Conservation (phyloP, 208 protist species). For the Acanthamoeba divionensis region DNA sequence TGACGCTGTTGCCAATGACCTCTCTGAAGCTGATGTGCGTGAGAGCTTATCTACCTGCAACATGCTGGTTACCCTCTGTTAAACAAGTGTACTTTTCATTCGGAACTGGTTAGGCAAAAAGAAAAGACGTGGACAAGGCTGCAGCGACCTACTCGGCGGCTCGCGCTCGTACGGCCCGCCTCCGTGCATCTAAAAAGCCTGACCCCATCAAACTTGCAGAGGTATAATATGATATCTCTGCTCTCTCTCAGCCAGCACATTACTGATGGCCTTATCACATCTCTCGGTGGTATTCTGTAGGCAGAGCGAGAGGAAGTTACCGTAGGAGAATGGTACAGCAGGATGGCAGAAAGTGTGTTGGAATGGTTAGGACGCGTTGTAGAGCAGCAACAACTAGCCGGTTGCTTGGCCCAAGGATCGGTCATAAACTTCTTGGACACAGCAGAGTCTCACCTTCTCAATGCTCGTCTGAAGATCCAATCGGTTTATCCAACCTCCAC, state of each 20-base stretch:
- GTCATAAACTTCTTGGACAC: no score
- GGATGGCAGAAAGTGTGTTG: background rate
- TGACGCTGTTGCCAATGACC: no score
- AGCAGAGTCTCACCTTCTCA: no score
- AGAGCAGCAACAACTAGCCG: background rate
- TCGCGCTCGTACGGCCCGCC: background rate
- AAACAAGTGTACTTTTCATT: background rate
- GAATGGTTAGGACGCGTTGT: background rate
- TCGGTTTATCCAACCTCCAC: no score
- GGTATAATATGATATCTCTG: background rate
- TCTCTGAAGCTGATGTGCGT: background rate
- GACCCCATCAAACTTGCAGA: constrained; percentile 10
- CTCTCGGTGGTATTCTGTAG: background rate
- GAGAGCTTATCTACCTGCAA: background rate
- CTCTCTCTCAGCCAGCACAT: background rate
- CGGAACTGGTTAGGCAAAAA: background rate
- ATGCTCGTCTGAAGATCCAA: no score
- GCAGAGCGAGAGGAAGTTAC: no score
- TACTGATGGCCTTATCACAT: background rate
- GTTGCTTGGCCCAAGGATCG: no score
- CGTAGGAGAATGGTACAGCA: no score
- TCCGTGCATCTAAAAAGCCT: background rate
- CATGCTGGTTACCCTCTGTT: background rate
- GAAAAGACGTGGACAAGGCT: background rate
- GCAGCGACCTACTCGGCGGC: background rate